These are phyloP conservation scores for Salvia sclarea DNA, from an alignment of 305 asterid genomes.

Conservation along the genomic window DNA sequence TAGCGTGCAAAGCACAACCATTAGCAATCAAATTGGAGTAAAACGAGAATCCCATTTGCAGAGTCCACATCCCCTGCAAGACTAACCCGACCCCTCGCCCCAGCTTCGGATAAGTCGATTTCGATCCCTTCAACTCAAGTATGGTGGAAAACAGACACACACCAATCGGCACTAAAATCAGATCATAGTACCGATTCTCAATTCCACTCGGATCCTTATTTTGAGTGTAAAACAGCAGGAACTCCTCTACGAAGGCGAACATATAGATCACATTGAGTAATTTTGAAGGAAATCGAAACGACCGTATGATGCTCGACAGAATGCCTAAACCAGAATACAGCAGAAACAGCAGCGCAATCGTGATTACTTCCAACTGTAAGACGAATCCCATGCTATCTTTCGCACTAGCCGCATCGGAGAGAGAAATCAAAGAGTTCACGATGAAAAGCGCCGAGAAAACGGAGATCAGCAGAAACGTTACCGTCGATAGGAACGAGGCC, in stretches of 20 bases:
- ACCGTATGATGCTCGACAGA: slow-evolving; percentile 35
- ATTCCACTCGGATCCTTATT: slow-evolving; percentile 85
- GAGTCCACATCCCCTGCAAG: slow-evolving; percentile 82
- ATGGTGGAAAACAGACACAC: slow-evolving; percentile 73
- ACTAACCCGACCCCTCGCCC: slow-evolving; percentile 79
- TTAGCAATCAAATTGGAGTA: slow-evolving; percentile 62
- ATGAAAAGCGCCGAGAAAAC: slow-evolving; percentile 55
- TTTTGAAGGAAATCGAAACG: slow-evolving; percentile 47
- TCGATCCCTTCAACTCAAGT: slow-evolving; percentile 61
- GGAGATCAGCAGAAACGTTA: slow-evolving; percentile 54
- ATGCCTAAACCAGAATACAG: slow-evolving; percentile 68
- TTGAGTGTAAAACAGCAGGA: slow-evolving; percentile 66
- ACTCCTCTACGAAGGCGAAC: slow-evolving; percentile 83
- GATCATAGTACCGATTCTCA: slow-evolving; percentile 81
- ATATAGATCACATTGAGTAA: slow-evolving; percentile 55
- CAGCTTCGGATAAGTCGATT: slow-evolving; percentile 51
- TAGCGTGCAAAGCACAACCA: slow-evolving; percentile 74
- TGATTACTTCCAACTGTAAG: slow-evolving; percentile 69
- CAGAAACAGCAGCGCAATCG: slow-evolving; percentile 56
- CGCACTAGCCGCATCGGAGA: slow-evolving; percentile 59
- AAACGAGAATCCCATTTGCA: slow-evolving; percentile 94
- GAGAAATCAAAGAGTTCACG: slow-evolving; percentile 61
- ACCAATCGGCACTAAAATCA: slow-evolving; percentile 67
- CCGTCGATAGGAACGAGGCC: slow-evolving; percentile 41
- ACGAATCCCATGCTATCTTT: slow-evolving; percentile 64